Evolutionary conservation across 345 rosid genomes (phyloP).

Genomic region (Geranium brycei): DNA sequence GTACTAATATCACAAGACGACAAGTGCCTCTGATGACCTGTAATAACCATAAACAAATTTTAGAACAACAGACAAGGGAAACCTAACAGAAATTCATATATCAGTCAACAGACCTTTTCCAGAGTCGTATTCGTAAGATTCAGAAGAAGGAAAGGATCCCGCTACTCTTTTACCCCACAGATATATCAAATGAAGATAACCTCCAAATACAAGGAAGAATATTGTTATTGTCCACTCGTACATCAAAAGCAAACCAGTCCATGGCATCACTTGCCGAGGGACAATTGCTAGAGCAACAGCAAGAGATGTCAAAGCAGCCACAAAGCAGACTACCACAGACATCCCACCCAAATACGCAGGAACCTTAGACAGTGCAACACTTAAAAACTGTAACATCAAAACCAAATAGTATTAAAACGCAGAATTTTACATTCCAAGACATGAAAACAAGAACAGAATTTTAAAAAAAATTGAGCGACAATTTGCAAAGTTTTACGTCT

Average conservation of each 20-base stretch:
- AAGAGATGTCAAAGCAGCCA: slow-evolving; percentile 37
- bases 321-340: slow-evolving; percentile 44
- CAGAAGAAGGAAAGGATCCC: slow-evolving; percentile 30
- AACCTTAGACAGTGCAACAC: slow-evolving; percentile 37
- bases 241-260: slow-evolving; percentile 76
- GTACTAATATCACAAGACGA: slow-evolving; percentile 38
- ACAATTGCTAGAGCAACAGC: slow-evolving; percentile 51
- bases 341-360: slow-evolving; percentile 56
- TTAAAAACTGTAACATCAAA: slow-evolving; percentile 31
- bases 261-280: slow-evolving; percentile 79
- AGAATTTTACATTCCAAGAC: too few species aligned
- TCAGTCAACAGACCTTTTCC: slow-evolving; percentile 46
- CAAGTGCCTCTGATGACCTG: slow-evolving; percentile 61
- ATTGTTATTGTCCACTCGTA: slow-evolving; percentile 77
- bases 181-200: slow-evolving; percentile 47
- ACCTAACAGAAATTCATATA: neutral
- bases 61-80: neutral
- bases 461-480: too few species aligned
- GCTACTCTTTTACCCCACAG: slow-evolving; percentile 50
- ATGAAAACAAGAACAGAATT: too few species aligned
- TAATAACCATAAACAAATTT: slow-evolving; percentile 1
- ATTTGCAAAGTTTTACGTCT: too few species aligned
- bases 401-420: slow-evolving; percentile 2
- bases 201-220: slow-evolving; percentile 54
- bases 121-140: slow-evolving; percentile 42